Evolutionary conservation across 306 rosid species (phyloP).

Genomic region (Corylus avellana): DNA sequence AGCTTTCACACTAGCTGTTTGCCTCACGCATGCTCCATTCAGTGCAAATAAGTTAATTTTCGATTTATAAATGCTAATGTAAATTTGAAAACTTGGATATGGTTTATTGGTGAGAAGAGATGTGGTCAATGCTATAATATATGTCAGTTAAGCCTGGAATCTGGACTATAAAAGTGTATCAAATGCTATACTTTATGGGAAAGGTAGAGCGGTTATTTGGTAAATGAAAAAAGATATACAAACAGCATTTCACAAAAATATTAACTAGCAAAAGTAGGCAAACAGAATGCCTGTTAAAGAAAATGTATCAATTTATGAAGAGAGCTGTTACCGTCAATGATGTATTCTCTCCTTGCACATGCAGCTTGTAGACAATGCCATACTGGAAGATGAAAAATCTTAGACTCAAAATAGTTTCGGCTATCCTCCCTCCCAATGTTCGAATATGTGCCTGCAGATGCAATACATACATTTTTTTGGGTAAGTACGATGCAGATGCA

Average conservation of each 20-base stretch:
- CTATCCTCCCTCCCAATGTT: conserved; percentile 72
- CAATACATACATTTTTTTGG: not conserved
- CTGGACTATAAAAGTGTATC: not conserved
- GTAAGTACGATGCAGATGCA: conserved; percentile 8
- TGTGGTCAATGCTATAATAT: not conserved
- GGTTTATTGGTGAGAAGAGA: not conserved
- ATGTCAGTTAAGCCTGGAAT: not conserved
- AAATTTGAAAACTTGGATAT: not conserved
- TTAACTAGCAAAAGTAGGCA: not conserved
- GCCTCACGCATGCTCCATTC: not conserved
- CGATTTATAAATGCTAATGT: too few relatives aligned
- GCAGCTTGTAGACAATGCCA: conserved; percentile 86
- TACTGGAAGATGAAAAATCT: conserved; percentile 94
- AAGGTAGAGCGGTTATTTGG: not conserved
- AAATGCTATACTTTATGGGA: not conserved
- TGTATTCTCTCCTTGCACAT: conserved; percentile 56
- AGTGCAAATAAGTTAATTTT: not conserved
- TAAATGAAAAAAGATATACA: not conserved
- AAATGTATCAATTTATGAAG: conserved; percentile 8
- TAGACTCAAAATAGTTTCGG: conserved; percentile 78
- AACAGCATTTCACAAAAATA: not conserved
- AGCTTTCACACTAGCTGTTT: not conserved
- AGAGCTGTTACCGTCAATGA: conserved; percentile 70
- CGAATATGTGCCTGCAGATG: conserved; percentile 73
- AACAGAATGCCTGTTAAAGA: not conserved